Conservation (phyloP, 257 asterid species). For the Salvia rosmarinus region DNA sequence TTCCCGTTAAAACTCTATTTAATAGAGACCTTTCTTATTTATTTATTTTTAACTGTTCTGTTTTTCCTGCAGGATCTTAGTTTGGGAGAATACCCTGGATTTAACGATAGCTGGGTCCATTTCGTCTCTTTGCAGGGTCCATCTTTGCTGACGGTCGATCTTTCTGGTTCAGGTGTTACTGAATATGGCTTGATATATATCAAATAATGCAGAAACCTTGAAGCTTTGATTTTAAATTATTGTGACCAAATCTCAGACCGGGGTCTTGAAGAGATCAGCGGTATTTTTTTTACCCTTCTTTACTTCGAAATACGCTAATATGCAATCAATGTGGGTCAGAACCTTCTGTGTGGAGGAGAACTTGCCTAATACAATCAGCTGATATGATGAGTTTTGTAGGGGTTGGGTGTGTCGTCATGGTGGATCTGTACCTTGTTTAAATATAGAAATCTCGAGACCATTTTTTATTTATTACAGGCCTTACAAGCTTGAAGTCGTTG, state of each 20-base stretch:
- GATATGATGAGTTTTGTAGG: too few relatives aligned
- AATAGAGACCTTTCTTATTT: too few relatives aligned
- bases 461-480: conserved; percentile 51
- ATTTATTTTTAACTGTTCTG: too few relatives aligned
- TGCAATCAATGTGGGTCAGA: too few relatives aligned
- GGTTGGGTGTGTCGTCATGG: too few relatives aligned
- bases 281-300: conserved; percentile 39
- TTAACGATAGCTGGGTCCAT: conserved; percentile 77
- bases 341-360: too few relatives aligned
- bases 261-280: conserved; percentile 66
- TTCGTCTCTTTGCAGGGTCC: conserved; percentile 75
- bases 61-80: conserved; percentile 75
- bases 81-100: conserved; percentile 77
- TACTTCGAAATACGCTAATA: neutral
- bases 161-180: conserved; percentile 74
- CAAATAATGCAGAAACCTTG: conserved; percentile 66
- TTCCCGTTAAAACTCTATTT: conserved; percentile 40
- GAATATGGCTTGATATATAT: conserved; percentile 67
- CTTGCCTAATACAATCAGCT: conserved; percentile 13
- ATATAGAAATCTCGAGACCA: neutral
- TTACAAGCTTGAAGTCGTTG: conserved; percentile 63
- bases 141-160: conserved; percentile 76
- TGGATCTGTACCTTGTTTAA: too few relatives aligned
- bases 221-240: conserved; percentile 67
- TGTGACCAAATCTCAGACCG: conserved; percentile 75